Percentiles rank a stretch among this genome's conserved stretches.
phyloP scores from a whole-genome alignment of 352 stramenopile species.

The Lagenidium giganteum region DNA sequence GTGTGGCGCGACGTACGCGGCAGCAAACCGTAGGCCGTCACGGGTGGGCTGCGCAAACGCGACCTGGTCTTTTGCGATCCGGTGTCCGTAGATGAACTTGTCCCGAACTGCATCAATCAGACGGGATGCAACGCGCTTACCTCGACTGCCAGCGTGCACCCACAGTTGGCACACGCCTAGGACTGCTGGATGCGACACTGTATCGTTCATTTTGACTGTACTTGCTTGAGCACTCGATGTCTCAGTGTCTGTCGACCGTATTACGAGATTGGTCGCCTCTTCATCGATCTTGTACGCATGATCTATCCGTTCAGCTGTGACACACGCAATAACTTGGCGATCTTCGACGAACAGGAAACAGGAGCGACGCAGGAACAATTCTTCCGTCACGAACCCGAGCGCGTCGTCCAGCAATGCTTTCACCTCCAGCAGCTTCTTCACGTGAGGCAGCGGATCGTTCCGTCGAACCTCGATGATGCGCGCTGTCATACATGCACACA shows the following conservation, averaged over 20 bases:
- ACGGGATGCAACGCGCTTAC: constrained; percentile 45
- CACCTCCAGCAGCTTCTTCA: constrained; percentile 73
- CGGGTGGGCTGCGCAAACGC: constrained; percentile 74
- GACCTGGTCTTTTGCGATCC: constrained; percentile 34
- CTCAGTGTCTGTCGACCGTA: too few relatives aligned
- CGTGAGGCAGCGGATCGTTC: constrained; percentile 40
- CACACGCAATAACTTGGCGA: constrained; percentile 55
- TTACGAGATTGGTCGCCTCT: neutral
- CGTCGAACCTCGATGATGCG: constrained; percentile 62
- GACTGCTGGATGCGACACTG: constrained; percentile 21
- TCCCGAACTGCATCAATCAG: constrained; percentile 57
- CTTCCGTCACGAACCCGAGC: constrained; percentile 49
- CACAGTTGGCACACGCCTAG: constrained; percentile 70
- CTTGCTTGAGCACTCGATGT: neutral
- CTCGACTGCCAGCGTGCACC: constrained; percentile 49
- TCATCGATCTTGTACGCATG: constrained; percentile 33
- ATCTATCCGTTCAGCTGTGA: constrained; percentile 48
- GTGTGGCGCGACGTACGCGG: constrained; percentile 37
- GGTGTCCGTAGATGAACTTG: constrained; percentile 72
- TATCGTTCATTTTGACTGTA: too few relatives aligned
- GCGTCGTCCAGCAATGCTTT: constrained; percentile 68
- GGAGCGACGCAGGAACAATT: constrained; percentile 45
- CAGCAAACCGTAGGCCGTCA: constrained; percentile 55
- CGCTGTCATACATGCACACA: constrained; percentile 10
- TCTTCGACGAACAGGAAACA: constrained; percentile 59